Evolutionary conservation across 768 basidiomycete genomes (phyloP), one percentile per base, ranked within the genome.

Genomic region (Chalciporus sphaerocephalus): DNA sequence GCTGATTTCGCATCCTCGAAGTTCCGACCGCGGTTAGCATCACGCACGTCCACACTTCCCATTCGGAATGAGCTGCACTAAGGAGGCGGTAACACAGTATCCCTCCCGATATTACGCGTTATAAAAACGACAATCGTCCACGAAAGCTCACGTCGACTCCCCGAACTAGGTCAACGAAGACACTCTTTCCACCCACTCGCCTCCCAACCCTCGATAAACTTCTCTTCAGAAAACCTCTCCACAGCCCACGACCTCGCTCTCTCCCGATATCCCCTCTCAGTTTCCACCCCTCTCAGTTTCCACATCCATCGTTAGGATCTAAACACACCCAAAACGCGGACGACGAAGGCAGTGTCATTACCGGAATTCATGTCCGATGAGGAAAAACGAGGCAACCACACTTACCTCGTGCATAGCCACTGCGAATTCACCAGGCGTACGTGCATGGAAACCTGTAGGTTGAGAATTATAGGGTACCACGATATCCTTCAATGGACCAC

Each of bases 401-500:
- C 30, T 2, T 13, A 79, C 83, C 20, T 69, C 67, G 53, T 87
- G 78, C 40, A 94, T 72, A 4, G 76, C 78, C 15, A 70, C 71
- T 2, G 89, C 85, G 53, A 90, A 94, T 23, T 74, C 73, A 34
- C 75, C 72, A 0, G 81, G 64, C 2, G 79, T 74, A 3, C 68
- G 77, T 2, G 91, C 93, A 60, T 95, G 92, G 64, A 80, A 94
- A 18, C 94, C 94, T 47, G 92, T 93, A 7, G 71, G 75, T 58
- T 83, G 66, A 27, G 82, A 82, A 6, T 84, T 65, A 60, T 78
- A 80, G 0, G 92, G 91, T 2, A 92, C 82, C 37, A 97, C 82
- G 46, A 99, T 97, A 62, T 98, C 96, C 45, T 82, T 76, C 18
- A 93, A 63, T 0, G 95, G 95, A 0, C 95, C 95, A 2, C 90